Conservation (phyloP, 2,329 filamentous ascomycete genomes). For the Colletotrichum musae region DNA sequence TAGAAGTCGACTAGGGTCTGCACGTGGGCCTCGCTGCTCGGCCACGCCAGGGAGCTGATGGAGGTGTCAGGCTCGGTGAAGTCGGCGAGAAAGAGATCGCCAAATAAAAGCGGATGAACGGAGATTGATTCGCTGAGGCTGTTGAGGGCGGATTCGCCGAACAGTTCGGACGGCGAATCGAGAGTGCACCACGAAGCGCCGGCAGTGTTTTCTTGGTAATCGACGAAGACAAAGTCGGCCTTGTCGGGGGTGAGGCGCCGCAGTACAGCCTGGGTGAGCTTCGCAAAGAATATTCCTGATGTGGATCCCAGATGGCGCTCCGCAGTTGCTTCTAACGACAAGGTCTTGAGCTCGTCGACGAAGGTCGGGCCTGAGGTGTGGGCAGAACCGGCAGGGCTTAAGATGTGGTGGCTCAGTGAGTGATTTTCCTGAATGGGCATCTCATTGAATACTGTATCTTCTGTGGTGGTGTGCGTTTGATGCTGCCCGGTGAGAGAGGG, state of each 20-base stretch:
- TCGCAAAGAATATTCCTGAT: conserved; percentile 61
- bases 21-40: conserved; percentile 46
- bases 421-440: no score
- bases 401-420: no score
- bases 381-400: no score
- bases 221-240: conserved; percentile 57
- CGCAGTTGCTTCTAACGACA: conserved; percentile 60
- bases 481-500: no score
- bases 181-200: background rate
- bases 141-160: conserved; percentile 44
- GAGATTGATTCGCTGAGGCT: conserved; percentile 46
- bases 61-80: conserved; percentile 45
- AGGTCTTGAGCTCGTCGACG: conserved; percentile 51
- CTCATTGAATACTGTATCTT: no score
- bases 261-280: conserved; percentile 58
- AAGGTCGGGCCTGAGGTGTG: conserved; percentile 43
- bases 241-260: conserved; percentile 58
- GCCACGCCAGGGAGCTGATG: conserved; percentile 24
- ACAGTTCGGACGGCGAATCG: conserved; percentile 37
- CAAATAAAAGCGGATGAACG: conserved; percentile 49
- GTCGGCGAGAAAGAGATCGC: conserved; percentile 48
- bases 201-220: background rate
- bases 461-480: no score
- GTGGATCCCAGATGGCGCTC: conserved; percentile 60
- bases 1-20: conserved; percentile 57